These are phyloP conservation scores for Gossypium mustelinum DNA, from an alignment of 345 rosid genomes.

Conservation along the genomic window DNA sequence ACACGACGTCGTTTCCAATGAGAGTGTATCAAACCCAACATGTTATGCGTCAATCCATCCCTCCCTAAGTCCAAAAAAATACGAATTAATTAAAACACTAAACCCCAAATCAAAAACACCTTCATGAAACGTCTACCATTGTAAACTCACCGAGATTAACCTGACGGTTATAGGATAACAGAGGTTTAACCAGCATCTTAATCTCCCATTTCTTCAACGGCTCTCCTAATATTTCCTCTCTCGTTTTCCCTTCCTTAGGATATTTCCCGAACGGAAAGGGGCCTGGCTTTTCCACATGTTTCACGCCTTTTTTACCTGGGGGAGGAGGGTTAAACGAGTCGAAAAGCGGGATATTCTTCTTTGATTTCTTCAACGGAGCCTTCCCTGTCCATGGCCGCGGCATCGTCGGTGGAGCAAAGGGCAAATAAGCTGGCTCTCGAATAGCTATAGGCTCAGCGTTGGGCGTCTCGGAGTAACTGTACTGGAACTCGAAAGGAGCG, in stretches of 20 bases:
- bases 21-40: conserved; percentile 84
- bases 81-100: not conserved
- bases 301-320: conserved; percentile 52
- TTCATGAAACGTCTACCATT: not conserved
- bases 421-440: conserved; percentile 88
- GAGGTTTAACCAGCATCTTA: conserved; percentile 61
- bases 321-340: conserved; percentile 72
- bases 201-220: conserved; percentile 86
- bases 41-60: conserved; percentile 93
- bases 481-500: conserved; percentile 93
- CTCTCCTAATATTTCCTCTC: conserved; percentile 77
- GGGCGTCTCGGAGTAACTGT: conserved; percentile 84
- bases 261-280: conserved; percentile 58
- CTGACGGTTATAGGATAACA: conserved; percentile 73
- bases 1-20: conserved; percentile 90
- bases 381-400: conserved; percentile 98
- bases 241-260: conserved; percentile 53
- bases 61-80: conserved; percentile 45
- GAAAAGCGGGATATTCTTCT: conserved; percentile 77
- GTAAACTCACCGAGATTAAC: conserved; percentile 72
- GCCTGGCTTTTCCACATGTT: conserved; percentile 69
- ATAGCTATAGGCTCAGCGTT: conserved; percentile 80
- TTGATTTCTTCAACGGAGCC: conserved; percentile 74
- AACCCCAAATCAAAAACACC: not conserved
- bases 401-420: conserved; percentile 94